Evolutionary conservation across 768 basidiomycete species (phyloP).

Genomic region (Pholiota molesta): DNA sequence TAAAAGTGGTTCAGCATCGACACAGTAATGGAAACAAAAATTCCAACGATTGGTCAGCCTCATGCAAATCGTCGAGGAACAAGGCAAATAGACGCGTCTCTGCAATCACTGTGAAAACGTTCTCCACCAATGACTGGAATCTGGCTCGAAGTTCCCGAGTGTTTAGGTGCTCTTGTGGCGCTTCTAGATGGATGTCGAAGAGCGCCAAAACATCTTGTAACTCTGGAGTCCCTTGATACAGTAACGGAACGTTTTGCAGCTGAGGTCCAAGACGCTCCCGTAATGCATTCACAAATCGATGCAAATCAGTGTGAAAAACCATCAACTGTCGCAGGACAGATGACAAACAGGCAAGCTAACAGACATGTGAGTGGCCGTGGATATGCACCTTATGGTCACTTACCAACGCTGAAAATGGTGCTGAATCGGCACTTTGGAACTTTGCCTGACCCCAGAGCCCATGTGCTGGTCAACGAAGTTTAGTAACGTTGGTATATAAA

Average conservation of each 20-base stretch:
- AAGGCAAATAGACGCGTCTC: conserved; percentile 72
- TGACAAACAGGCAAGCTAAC: conserved; percentile 66
- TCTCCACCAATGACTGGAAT: conserved; percentile 72
- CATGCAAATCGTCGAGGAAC: conserved; percentile 75
- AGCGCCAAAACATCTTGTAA: conserved; percentile 61
- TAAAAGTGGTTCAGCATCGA: background rate
- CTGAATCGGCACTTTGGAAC: conserved; percentile 64
- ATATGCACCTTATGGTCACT: conserved; percentile 15
- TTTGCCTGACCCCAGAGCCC: conserved; percentile 81
- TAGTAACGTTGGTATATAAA: background rate
- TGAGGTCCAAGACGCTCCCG: conserved; percentile 69
- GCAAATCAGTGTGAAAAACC: conserved; percentile 71
- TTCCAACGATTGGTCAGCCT: conserved; percentile 67
- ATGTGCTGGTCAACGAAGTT: conserved; percentile 41
- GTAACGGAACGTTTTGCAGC: conserved; percentile 65
- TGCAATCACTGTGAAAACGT: conserved; percentile 68
- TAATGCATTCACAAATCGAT: conserved; percentile 63
- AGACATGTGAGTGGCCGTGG: conserved; percentile 9
- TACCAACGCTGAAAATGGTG: conserved; percentile 71
- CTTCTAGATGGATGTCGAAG: conserved; percentile 54
- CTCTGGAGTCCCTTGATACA: conserved; percentile 74
- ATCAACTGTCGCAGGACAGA: conserved; percentile 75
- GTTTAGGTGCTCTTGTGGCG: conserved; percentile 56
- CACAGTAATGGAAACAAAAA: background rate
- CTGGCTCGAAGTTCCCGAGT: conserved; percentile 66